These are phyloP conservation scores for Nigrospora sphaerica DNA, from an alignment of 2,329 filamentous ascomycete species.

Conservation along the genomic window DNA sequence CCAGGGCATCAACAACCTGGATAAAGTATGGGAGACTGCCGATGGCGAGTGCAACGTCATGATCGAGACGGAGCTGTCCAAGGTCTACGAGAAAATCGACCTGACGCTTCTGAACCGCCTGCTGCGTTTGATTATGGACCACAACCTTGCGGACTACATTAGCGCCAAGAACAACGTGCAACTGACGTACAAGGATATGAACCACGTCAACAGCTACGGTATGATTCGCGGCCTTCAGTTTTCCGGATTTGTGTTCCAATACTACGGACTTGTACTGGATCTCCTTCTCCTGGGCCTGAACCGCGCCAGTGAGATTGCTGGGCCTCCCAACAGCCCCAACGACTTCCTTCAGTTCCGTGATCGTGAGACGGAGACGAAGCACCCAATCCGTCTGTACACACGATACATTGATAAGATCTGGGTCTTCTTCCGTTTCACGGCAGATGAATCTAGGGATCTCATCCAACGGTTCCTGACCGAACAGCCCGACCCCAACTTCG, in stretches of 20 bases:
- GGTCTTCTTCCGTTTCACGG: slow-evolving; percentile 91
- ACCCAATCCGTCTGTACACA: slow-evolving; percentile 96
- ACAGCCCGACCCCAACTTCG: slow-evolving; percentile 96
- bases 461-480: slow-evolving; percentile 98
- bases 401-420: slow-evolving; percentile 98
- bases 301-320: slow-evolving; percentile 95
- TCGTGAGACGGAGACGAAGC: slow-evolving; percentile 81
- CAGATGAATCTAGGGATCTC: slow-evolving; percentile 89
- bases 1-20: slow-evolving; percentile 96
- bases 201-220: slow-evolving; percentile 97
- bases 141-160: slow-evolving; percentile 98
- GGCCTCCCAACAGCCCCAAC: slow-evolving; percentile 86
- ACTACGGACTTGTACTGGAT: slow-evolving; percentile 93
- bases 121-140: slow-evolving; percentile 94
- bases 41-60: slow-evolving; percentile 97
- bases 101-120: slow-evolving; percentile 90
- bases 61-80: slow-evolving; percentile 97
- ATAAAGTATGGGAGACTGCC: slow-evolving; percentile 87
- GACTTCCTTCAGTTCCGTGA: slow-evolving; percentile 98
- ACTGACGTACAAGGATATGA: slow-evolving; percentile 99
- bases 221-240: slow-evolving; percentile 98
- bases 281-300: slow-evolving; percentile 86
- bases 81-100: slow-evolving; percentile 99
- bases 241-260: slow-evolving; percentile 98
- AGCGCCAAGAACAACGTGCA: slow-evolving; percentile 99